These are phyloP conservation scores for Salix exigua DNA, from an alignment of 345 rosid species.

Conservation along the genomic window DNA sequence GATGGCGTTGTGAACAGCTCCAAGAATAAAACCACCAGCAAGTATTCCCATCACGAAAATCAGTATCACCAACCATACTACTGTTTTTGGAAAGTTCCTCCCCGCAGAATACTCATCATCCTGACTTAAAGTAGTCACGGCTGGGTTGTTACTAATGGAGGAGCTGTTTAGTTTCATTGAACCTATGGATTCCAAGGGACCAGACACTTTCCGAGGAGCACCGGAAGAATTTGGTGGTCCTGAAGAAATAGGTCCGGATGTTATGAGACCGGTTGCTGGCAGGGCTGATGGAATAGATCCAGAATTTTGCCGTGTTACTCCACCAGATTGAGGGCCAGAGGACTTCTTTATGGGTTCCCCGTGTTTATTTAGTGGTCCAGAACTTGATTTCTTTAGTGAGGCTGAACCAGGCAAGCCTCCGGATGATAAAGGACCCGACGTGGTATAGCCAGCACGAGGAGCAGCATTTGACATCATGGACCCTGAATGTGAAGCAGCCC, in stretches of 20 bases:
- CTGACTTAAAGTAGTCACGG: conserved; percentile 16
- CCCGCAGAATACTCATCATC: conserved; percentile 44
- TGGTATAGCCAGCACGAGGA: conserved; percentile 16
- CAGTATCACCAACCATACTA: conserved; percentile 65
- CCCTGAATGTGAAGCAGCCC: conserved; percentile 13
- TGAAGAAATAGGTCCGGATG: conserved; percentile 17
- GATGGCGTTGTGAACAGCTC: conserved; percentile 77
- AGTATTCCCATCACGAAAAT: conserved; percentile 74
- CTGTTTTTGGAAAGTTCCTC: conserved; percentile 60
- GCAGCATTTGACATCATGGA: conserved; percentile 9
- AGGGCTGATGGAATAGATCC: conserved; percentile 21
- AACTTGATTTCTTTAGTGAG: conserved; percentile 19
- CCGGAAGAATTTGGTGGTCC: conserved; percentile 12
- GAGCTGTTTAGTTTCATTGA: conserved; percentile 12
- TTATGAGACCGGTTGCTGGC: conserved; percentile 23
- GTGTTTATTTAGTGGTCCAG: conserved; percentile 23
- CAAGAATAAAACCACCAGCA: conserved; percentile 79
- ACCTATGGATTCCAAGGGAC: conserved; percentile 17
- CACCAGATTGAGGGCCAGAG: conserved; percentile 25
- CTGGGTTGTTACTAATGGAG: conserved; percentile 12
- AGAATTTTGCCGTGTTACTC: conserved; percentile 18
- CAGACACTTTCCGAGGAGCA: conserved; percentile 18
- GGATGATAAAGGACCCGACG: conserved; percentile 21
- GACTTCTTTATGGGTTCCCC: conserved; percentile 22
- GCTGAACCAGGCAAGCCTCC: conserved; percentile 19